Conservation (phyloP, 2,329 filamentous ascomycete species). For the Epichloe sylvatica region DNA sequence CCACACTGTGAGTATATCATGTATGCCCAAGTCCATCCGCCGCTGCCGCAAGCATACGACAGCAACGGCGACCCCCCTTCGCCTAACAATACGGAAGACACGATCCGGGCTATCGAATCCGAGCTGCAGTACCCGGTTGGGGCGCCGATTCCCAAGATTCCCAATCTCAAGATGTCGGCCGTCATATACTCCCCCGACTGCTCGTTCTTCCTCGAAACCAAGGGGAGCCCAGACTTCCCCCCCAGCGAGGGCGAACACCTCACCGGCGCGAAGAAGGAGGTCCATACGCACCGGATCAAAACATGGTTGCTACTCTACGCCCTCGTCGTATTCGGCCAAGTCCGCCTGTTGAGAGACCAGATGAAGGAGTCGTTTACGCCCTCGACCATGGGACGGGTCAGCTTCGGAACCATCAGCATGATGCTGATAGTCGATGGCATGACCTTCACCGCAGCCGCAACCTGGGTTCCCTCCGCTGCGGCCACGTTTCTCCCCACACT, state of each 20-base stretch:
- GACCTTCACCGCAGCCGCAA: slow-evolving; percentile 41
- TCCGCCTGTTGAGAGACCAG: slow-evolving; percentile 47
- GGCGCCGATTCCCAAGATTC: slow-evolving; percentile 39
- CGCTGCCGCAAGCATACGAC: slow-evolving; percentile 24
- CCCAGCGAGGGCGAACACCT: slow-evolving; percentile 42
- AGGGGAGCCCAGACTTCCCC: slow-evolving; percentile 42
- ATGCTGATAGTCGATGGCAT: slow-evolving; percentile 52
- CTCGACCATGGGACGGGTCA: slow-evolving; percentile 52
- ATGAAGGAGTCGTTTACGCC: slow-evolving; percentile 54
- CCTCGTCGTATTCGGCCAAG: slow-evolving; percentile 44
- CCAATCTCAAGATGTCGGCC: slow-evolving; percentile 46
- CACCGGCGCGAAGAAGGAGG: slow-evolving; percentile 45
- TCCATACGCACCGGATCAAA: slow-evolving; percentile 42
- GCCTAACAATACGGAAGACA: slow-evolving; percentile 20
- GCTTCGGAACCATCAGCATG: slow-evolving; percentile 46
- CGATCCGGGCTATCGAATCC: slow-evolving; percentile 43
- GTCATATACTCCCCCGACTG: slow-evolving; percentile 59
- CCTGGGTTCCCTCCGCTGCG: slow-evolving; percentile 41
- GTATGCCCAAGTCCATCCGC: slow-evolving; percentile 64
- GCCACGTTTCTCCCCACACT: slow-evolving; percentile 44
- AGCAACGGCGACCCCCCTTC: slow-evolving; percentile 16
- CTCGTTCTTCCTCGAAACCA: slow-evolving; percentile 50
- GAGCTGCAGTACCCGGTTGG: slow-evolving; percentile 50
- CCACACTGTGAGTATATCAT: slow-evolving; percentile 83
- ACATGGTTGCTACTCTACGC: slow-evolving; percentile 45